Evolutionary conservation across 2,329 filamentous ascomycete species (phyloP).

Genomic region (Epichloe sylvatica): DNA sequence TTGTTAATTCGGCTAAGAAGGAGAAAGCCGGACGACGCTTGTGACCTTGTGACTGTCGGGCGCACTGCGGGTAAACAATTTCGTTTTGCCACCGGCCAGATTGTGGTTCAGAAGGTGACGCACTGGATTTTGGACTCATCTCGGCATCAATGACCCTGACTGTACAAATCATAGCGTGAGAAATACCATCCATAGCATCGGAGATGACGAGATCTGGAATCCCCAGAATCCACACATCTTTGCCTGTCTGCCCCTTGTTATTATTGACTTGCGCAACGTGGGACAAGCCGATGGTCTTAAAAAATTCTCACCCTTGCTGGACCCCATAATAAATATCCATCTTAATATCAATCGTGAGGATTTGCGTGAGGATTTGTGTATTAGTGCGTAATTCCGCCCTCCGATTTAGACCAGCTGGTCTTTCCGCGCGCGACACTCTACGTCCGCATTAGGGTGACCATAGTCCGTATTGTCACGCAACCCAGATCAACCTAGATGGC

Average conservation of each 20-base stretch:
- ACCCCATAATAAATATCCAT: background rate
- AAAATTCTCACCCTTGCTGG: background rate
- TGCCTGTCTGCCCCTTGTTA: background rate
- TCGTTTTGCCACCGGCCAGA: background rate
- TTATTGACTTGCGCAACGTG: background rate
- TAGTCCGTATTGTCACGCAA: background rate
- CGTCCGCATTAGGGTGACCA: background rate
- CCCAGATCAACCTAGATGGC: slow-evolving; percentile 7
- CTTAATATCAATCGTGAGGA: background rate
- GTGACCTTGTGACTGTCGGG: background rate
- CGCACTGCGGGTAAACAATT: slow-evolving; percentile 4
- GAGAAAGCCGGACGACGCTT: slow-evolving; percentile 13
- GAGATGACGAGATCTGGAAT: background rate
- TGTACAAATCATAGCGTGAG: background rate
- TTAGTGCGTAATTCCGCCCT: background rate
- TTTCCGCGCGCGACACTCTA: background rate
- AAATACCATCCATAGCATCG: background rate
- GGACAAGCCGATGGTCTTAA: background rate
- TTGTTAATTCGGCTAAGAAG: slow-evolving; percentile 19
- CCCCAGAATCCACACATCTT: background rate
- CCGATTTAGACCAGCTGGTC: background rate
- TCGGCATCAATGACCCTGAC: too few species aligned
- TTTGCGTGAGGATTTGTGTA: background rate
- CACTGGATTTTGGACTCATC: background rate
- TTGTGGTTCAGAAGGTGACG: background rate